Base-by-base conservation (phyloP, 495 filamentous ascomycete species). In the Talaromyces proteolyticus region DNA sequence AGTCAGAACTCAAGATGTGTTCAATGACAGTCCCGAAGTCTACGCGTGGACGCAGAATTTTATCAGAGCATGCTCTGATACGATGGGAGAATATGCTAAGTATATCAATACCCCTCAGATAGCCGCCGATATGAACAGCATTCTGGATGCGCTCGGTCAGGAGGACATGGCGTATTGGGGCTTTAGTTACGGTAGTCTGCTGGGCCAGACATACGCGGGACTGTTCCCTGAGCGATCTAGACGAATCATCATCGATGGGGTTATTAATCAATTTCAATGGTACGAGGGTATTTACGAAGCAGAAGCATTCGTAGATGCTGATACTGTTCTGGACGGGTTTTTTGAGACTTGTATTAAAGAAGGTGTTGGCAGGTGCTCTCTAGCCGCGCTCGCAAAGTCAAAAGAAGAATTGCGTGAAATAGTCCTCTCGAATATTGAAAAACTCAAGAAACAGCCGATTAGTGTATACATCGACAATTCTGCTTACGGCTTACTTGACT, bases 71-170 rank as follows among this genome's bases (percentile, higher is more conserved):
- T 75, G 72, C 41, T 47, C 47, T 11, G 69, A 76, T 2, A 70
- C 58, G 14, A 68, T 69, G 68, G 70, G 67, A 10, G 68, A 66
- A 40, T 47, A 69, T 47, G 64, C 53, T 3, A 20, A 11, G 23
- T 72, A 74, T 44, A 49, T 74, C 45, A 75, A 76, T 53, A 75
- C 73, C 1, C 72, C 73, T 2, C 71, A 74, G 58, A 70, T 66
- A 4, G 73, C 71, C 5, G 71, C 73, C 16, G 73, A 76, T 50
- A 76, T 76, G 69, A 75, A 74, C 50, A 63, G 56, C 23, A 75
- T 76, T 43, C 47, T 76, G 7, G 69, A 74, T 47, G 68, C 68
- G 1, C 18, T 74, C 0, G 67, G 70, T 11, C 69, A 76, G 44
- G 29, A 21, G 14, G 55, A 57, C 19, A 54, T 57, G 55, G 19